Evolutionary conservation across 768 basidiomycete species (phyloP), one percentile per base, ranked within the genome.

Genomic region (Phanerochaete sordida): DNA sequence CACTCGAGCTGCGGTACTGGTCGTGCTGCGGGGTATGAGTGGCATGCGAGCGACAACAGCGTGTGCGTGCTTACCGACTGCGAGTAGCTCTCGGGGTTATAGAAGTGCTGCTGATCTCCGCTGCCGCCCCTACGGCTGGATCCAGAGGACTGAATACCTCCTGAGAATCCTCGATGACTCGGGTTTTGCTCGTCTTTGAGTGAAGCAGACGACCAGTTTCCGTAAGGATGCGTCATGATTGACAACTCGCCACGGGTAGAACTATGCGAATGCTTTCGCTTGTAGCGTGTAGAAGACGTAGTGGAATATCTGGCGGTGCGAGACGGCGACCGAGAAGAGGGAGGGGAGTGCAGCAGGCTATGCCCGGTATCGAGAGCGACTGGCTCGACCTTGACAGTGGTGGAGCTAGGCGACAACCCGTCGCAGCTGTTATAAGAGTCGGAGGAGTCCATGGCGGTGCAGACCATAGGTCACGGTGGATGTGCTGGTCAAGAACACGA

Each of bases 1-100:
- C 35, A 43, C 66, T 68, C 21, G 64, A 62, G n/a, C 61, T 56
- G 6, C 62, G 63, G 24, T 66, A 61, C 57, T 73, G 65, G 30
- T 57, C 57, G 15, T 48, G 46, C 52, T 62, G 53, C n/a, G 44
- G 45, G 48, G 43, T 19, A 11, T 39, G 35, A 51, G 50, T 31
- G 52, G 47, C 45, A 13, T 30, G 58, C 7, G 43, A 24, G 49
- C 51, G 13, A 54, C 49, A 19, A 43, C 39, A 39, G 60, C 35
- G 54, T 62, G 58, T 44, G 46, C 1, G 28, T 15, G 75, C 77
- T 62, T 70, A 76, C 74, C 63, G 50, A 28, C 27, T 72, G 64
- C 66, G 78, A 66, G 68, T 75, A 75, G 58, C 72, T 57, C 61
- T 73, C 60, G 58, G 70, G 61, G 65, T 75, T 60, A 57, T 68